phyloP scores from a whole-genome alignment of 495 filamentous ascomycete species.

The Pyrenula massariospora region DNA sequence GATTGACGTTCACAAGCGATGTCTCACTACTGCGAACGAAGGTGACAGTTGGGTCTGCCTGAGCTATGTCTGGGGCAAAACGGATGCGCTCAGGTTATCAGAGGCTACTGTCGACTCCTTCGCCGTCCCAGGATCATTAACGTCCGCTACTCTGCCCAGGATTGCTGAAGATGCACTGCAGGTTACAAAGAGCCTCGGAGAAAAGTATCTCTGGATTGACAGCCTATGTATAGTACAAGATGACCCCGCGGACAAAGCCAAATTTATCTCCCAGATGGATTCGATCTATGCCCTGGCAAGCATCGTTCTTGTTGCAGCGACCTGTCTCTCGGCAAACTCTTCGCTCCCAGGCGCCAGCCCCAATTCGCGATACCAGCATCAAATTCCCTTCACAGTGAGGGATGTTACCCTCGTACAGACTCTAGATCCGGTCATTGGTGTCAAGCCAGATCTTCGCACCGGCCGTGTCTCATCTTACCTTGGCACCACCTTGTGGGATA shows the following conservation, averaged over 20 bases:
- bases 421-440: not conserved
- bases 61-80: not conserved
- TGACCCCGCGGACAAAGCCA: slow-evolving; percentile 10
- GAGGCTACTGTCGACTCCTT: not conserved
- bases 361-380: not conserved
- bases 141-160: not conserved
- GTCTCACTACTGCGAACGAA: not conserved
- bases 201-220: slow-evolving; percentile 23
- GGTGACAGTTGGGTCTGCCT: not conserved
- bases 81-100: not conserved
- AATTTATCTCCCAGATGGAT: slow-evolving; percentile 11
- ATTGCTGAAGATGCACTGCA: slow-evolving; percentile 17
- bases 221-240: slow-evolving; percentile 20
- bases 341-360: not conserved
- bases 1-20: not conserved
- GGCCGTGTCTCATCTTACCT: not conserved
- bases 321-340: not conserved
- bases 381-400: not conserved
- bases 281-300: not conserved
- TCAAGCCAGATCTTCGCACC: not conserved
- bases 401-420: not conserved
- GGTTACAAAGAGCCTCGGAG: slow-evolving; percentile 13
- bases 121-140: not conserved
- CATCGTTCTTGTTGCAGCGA: not conserved
- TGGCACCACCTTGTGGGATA: slow-evolving; percentile 4